Evolutionary conservation across 2,329 filamentous ascomycete genomes (phyloP).

Genomic region (Coleophoma cylindrospora): DNA sequence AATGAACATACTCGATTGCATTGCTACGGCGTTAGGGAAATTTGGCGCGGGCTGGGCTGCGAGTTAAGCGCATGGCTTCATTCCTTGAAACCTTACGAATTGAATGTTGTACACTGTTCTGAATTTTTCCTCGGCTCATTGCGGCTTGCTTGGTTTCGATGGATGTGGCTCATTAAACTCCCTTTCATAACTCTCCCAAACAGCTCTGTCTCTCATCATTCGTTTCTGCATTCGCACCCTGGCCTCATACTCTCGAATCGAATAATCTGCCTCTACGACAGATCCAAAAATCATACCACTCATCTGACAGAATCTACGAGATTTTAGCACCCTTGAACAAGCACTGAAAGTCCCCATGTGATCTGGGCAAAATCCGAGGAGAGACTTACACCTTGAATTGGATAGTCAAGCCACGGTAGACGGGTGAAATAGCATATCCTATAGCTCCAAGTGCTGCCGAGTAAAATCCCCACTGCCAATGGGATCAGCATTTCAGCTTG

Average conservation of each 20-base stretch:
- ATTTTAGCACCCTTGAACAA: too few species aligned
- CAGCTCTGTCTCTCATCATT: constrained; percentile 57
- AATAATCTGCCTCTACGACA: constrained; percentile 70
- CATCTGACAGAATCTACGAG: constrained; percentile 66
- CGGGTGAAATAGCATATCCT: constrained; percentile 60
- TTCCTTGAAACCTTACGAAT: too few species aligned
- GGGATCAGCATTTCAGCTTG: constrained; percentile 3
- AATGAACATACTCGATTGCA: constrained; percentile 28
- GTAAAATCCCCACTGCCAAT: constrained; percentile 58
- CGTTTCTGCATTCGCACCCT: constrained; percentile 60
- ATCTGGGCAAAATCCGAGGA: neutral
- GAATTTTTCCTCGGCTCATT: constrained; percentile 6
- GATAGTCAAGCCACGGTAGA: constrained; percentile 68
- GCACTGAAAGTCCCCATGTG: too few species aligned
- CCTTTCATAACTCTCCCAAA: constrained; percentile 63
- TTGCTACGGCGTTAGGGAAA: constrained; percentile 5
- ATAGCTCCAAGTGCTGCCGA: constrained; percentile 56
- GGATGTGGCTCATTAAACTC: constrained; percentile 30
- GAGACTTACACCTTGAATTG: constrained; percentile 70
- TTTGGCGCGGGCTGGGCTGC: neutral
- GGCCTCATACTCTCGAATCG: constrained; percentile 63
- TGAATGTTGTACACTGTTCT: too few species aligned
- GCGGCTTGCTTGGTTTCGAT: constrained; percentile 6
- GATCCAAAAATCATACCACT: constrained; percentile 73
- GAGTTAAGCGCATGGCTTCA: neutral